Evolutionary conservation across 108 stramenopile genomes (phyloP), one percentile per base, ranked within the genome.

Genomic region (Conticribra guillardii): DNA sequence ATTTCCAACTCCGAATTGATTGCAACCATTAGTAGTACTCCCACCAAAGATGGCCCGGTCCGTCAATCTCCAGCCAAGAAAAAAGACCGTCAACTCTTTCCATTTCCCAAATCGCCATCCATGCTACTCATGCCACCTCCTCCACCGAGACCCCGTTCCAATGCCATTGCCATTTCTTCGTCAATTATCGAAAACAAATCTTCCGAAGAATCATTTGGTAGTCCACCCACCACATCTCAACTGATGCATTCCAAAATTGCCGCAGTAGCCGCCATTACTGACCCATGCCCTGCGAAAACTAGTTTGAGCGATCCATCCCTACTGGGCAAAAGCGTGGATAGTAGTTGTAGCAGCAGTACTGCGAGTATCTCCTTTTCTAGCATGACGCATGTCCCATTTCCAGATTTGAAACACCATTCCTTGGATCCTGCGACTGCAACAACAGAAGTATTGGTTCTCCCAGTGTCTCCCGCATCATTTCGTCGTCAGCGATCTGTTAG

Each of bases 101-200:
- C n/a, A n/a, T n/a, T 63, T 23, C 44, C n/a, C 7, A 60, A 58
- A 49, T 60, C 32, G 18, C 32, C 50, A 2, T 70, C 69, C 17
- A 59, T 59, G 24, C 26, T 34, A 18, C 69, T 70, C 0, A 70
- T 70, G 69, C 69, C 69, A 2, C 69, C 69, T 22, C 69, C 69
- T 18, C 69, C 69, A 15, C 69, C 69, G 27, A 59, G 69, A 48
- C 52, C 29, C 14, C n/a, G 28, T 27, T 24, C 66, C 21, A 24
- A 18, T n/a, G 16, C n/a, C 50, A 51, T 21, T 4, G 16, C 50
- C n/a, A 11, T 4, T 51, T 19, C 50, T 5, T 19, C 50, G 19
- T 15, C 21, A 22, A 5, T 21, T 32, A 11, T 27, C n/a, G 33
- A 59, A 4, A 8, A 17, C 34, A 21, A 34, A 34, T 33, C 4